These are phyloP conservation scores for Acacia melanoxylon DNA, from an alignment of 306 rosid species.

Conservation along the genomic window DNA sequence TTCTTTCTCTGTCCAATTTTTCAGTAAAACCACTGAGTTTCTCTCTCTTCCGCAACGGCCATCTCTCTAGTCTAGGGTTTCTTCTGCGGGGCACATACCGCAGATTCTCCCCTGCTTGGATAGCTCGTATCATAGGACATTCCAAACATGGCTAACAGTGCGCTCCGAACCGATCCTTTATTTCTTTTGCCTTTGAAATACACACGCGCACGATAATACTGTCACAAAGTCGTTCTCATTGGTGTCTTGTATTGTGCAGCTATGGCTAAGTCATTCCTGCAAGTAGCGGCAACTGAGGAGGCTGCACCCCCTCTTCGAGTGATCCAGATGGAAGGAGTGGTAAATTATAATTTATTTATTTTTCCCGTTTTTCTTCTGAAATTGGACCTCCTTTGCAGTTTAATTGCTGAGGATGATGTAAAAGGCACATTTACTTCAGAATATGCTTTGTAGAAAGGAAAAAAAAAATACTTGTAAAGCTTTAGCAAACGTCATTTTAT, in stretches of 20 bases:
- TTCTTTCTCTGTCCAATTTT: background rate
- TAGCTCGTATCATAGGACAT: background rate
- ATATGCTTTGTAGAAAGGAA: background rate
- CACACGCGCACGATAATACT: background rate
- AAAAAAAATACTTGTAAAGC: background rate
- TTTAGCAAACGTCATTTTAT: background rate
- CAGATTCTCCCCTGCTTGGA: background rate
- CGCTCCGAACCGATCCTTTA: background rate
- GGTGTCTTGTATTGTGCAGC: constrained; percentile 44
- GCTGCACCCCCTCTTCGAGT: constrained; percentile 83
- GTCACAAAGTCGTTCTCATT: background rate
- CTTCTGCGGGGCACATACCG: background rate
- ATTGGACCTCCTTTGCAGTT: background rate
- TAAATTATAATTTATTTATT: constrained; percentile 15
- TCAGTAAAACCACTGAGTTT: background rate
- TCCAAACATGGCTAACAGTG: constrained; percentile 34
- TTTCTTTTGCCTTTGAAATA: background rate
- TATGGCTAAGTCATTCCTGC: constrained; percentile 73
- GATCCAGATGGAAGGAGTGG: constrained; percentile 97
- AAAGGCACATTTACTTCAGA: background rate
- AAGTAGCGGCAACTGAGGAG: constrained; percentile 91
- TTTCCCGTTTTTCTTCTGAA: background rate
- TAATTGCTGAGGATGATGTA: background rate
- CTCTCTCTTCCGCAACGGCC: background rate
- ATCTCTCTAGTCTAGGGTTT: background rate